These are phyloP conservation scores for Boeremia exigua DNA, from an alignment of 2,329 filamentous ascomycete genomes.

Conservation along the genomic window DNA sequence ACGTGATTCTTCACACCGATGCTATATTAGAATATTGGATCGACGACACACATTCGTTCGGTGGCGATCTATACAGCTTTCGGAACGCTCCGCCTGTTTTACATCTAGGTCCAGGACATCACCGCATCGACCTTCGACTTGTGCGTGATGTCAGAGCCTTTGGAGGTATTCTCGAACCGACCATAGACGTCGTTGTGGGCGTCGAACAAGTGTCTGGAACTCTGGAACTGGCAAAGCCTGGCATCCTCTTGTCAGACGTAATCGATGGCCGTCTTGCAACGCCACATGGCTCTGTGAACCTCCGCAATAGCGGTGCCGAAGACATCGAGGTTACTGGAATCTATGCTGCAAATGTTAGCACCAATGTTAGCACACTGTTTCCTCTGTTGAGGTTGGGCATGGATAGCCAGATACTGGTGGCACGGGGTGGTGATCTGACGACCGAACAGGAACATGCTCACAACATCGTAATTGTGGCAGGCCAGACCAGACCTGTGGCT, in stretches of 20 bases:
- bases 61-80: conserved; percentile 63
- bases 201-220: conserved; percentile 28
- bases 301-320: conserved; percentile 54
- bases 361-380: conserved; percentile 16
- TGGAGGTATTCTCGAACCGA: conserved; percentile 58
- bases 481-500: conserved; percentile 51
- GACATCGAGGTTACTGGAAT: conserved; percentile 47
- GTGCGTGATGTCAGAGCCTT: conserved; percentile 64
- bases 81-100: conserved; percentile 58
- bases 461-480: conserved; percentile 36
- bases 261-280: conserved; percentile 56
- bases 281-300: conserved; percentile 54
- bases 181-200: conserved; percentile 49
- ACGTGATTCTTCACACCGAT: conserved; percentile 55
- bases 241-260: conserved; percentile 59
- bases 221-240: conserved; percentile 43
- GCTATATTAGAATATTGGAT: conserved; percentile 61
- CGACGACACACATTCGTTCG: conserved; percentile 60
- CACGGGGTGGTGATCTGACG: conserved; percentile 5
- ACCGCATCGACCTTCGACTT: conserved; percentile 60
- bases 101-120: conserved; percentile 56
- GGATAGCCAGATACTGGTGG: conserved; percentile 21
- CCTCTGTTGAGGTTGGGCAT: conserved; percentile 13
- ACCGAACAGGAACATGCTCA: conserved; percentile 18
- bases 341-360: conserved; percentile 31